These are phyloP conservation scores for Cladophialophora yegresii DNA, from an alignment of 2,329 filamentous ascomycete genomes.

Conservation along the genomic window DNA sequence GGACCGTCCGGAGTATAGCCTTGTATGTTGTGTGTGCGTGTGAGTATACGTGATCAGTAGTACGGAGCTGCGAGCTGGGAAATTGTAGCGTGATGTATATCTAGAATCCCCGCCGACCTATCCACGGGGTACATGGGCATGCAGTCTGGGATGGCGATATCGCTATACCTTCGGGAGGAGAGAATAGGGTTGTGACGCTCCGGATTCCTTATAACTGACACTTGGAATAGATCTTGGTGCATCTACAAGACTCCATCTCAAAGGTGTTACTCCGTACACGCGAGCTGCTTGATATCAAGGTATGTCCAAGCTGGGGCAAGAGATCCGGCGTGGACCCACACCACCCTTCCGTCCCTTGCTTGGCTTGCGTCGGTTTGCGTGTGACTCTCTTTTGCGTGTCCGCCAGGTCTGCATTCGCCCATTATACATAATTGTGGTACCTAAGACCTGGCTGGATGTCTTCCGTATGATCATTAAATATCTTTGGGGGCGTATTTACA, in stretches of 20 bases:
- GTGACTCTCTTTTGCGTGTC: neutral
- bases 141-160: neutral
- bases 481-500: conserved; percentile 1
- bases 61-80: neutral
- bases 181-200: too few species aligned
- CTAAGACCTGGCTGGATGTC: neutral
- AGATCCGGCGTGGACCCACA: neutral
- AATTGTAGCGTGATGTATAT: neutral
- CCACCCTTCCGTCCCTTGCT: neutral
- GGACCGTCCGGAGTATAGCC: too few species aligned
- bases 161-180: neutral
- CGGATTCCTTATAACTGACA: too few species aligned
- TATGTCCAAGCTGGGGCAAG: neutral
- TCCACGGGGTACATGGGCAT: neutral
- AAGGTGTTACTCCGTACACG: neutral
- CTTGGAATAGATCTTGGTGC: neutral
- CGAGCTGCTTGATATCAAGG: neutral
- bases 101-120: neutral
- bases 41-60: neutral
- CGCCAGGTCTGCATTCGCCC: too few species aligned
- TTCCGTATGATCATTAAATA: neutral
- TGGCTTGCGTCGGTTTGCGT: neutral
- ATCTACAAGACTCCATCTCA: neutral
- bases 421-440: neutral
- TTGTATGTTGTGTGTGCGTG: neutral